phyloP scores from a whole-genome alignment of 2,329 filamentous ascomycete species.

The Cryphonectria nitschkei region DNA sequence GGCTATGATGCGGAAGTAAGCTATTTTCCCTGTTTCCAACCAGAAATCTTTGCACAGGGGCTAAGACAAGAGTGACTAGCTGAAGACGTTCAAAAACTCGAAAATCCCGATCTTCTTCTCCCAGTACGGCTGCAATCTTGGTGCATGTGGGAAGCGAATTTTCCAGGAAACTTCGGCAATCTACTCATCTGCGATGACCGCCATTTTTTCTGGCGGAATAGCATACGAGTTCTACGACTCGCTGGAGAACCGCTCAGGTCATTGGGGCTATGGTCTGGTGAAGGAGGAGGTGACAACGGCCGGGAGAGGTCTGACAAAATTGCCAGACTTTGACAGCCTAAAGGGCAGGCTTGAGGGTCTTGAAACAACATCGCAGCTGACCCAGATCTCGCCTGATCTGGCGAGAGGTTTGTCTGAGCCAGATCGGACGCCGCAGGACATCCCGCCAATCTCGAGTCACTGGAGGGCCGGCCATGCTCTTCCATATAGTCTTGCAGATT shows the following conservation, averaged over 20 bases:
- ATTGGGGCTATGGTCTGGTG: conserved; percentile 48
- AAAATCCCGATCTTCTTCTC: conserved; percentile 68
- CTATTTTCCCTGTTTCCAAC: neutral
- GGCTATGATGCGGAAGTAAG: conserved; percentile 48
- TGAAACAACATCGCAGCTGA: neutral
- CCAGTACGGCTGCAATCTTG: conserved; percentile 58
- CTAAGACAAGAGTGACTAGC: conserved; percentile 28
- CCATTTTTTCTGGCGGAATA: conserved; percentile 60
- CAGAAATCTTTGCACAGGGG: neutral
- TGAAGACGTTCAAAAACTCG: conserved; percentile 55
- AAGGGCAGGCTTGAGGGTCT: conserved; percentile 17
- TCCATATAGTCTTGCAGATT: conserved; percentile 25
- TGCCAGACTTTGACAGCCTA: conserved; percentile 24
- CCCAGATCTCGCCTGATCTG: neutral
- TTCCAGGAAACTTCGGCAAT: conserved; percentile 62
- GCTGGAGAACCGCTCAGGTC: conserved; percentile 35
- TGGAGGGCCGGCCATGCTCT: conserved; percentile 28
- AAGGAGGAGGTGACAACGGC: conserved; percentile 10
- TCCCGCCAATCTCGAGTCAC: conserved; percentile 21
- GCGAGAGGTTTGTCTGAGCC: neutral
- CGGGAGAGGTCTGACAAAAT: conserved; percentile 18
- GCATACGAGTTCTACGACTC: conserved; percentile 66
- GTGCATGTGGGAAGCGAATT: conserved; percentile 49
- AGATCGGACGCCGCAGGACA: neutral
- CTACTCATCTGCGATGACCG: conserved; percentile 58